Evolutionary conservation across 805 yeast genomes (phyloP), one percentile per base, ranked within the genome.

Genomic region (Wickerhamiella hasegawae): DNA sequence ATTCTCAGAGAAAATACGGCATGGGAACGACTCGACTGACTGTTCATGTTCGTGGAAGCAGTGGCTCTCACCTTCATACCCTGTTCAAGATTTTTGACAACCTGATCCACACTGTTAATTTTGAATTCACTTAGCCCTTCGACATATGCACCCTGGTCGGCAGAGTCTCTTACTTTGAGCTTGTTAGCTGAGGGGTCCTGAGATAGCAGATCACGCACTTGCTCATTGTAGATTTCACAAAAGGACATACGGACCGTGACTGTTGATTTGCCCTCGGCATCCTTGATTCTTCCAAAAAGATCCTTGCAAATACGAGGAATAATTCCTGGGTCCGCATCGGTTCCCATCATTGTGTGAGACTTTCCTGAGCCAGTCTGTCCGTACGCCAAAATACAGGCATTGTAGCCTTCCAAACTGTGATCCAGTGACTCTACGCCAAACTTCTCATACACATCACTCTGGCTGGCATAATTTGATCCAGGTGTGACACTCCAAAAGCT

Each of bases 331-430:
- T 65, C 58, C 3, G 48, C 51, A 1, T 56, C 46, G 9, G 62
- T 43, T 0, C 81, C 79, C 57, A 81, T 69, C 90, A 81, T 80
- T 1, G 93, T 82, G 54, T 69, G 75, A 0, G 92, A 73, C 48
- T 81, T 81, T 1, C 94, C 94, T 0, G 90, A 68, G 1, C 80
- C 85, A 0, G 93, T 82, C 52, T 82, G 93, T 4, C 84, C 85
- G 46, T 77, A 76, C 1, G 84, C 83, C 52, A 76, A 71, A 1
- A 77, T 72, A 49, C 82, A 76, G 2, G 79, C 76, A 43, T 77
- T 75, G 51, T 65, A 73, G 0, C 93, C 93, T 42, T 68, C 69
- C 34, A 78, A 51, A 3, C 80, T 63, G 59, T 73, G 82, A 19
- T 67, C 63, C 5, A 80, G 55, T 38, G 76, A 59, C 28, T 71